A percentile compares a stretch with the other conserved stretches of the same genome.
phyloP scores from a whole-genome alignment of 352 stramenopile species.

The Aphanomyces euteiches region DNA sequence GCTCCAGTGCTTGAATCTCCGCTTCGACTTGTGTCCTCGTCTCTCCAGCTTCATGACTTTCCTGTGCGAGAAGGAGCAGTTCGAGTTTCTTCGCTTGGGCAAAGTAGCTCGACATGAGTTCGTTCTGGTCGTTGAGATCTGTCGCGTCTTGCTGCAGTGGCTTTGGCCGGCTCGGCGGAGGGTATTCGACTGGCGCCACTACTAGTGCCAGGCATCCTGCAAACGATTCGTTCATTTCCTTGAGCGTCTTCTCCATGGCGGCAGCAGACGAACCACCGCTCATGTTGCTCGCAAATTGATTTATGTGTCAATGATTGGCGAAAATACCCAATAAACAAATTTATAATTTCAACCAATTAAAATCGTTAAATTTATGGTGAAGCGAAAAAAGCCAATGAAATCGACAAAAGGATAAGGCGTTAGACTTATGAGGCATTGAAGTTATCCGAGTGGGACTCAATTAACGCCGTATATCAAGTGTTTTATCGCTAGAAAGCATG shows the following conservation, averaged over 20 bases:
- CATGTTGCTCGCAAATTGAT: background rate
- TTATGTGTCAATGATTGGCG: background rate
- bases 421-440: background rate
- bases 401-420: background rate
- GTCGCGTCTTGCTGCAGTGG: slow-evolving; percentile 72
- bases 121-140: slow-evolving; percentile 67
- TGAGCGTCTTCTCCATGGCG: slow-evolving; percentile 35
- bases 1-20: slow-evolving; percentile 71
- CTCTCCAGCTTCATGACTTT: background rate
- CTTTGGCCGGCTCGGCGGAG: slow-evolving; percentile 78
- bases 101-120: slow-evolving; percentile 71
- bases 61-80: slow-evolving; percentile 51
- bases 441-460: too few relatives aligned
- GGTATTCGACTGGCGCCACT: slow-evolving; percentile 77
- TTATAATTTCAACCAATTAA: background rate
- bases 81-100: slow-evolving; percentile 78
- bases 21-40: slow-evolving; percentile 50
- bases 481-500: too few relatives aligned
- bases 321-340: background rate
- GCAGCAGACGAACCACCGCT: background rate
- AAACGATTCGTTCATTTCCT: slow-evolving; percentile 71
- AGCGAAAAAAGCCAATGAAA: too few relatives aligned
- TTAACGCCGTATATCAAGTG: too few relatives aligned
- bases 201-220: slow-evolving; percentile 70
- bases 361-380: background rate